phyloP scores from a whole-genome alignment of 495 filamentous ascomycete species.

The Penicillium salamii region DNA sequence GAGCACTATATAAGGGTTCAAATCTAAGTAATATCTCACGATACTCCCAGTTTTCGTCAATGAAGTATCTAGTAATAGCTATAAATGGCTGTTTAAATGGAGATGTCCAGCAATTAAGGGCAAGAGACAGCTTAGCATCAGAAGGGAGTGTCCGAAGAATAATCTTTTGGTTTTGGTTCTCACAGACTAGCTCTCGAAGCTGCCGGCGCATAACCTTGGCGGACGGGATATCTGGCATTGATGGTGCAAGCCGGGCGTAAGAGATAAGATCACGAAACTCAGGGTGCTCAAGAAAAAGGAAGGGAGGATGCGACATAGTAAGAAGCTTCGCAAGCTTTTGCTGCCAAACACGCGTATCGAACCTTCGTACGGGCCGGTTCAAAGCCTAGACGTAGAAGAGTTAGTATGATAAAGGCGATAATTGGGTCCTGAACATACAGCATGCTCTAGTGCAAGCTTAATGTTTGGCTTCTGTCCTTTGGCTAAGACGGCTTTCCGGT shows the following conservation, averaged over 20 bases:
- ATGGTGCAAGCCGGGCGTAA: neutral
- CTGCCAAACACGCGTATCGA: no score
- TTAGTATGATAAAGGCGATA: no score
- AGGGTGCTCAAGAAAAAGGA: no score
- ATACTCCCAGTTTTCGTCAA: conserved; percentile 12
- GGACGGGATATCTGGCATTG: neutral
- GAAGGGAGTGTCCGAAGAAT: conserved; percentile 1
- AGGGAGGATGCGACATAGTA: no score
- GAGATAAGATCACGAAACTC: neutral
- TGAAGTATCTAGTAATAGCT: conserved; percentile 13
- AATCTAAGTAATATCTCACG: conserved; percentile 12
- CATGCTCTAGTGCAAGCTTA: no score
- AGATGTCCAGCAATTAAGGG: conserved; percentile 11
- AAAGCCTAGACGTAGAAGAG: no score
- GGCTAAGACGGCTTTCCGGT: no score
- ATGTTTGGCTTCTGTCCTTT: no score
- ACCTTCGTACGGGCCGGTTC: no score
- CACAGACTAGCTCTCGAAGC: neutral
- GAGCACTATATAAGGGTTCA: conserved; percentile 4
- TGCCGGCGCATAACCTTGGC: neutral
- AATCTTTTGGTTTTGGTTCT: neutral
- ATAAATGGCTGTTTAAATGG: conserved; percentile 16
- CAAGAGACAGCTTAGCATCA: conserved; percentile 8
- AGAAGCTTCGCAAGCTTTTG: no score
- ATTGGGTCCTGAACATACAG: no score